Evolutionary conservation across 2,329 filamentous ascomycete species (phyloP).

Genomic region (Calycina herbarum): DNA sequence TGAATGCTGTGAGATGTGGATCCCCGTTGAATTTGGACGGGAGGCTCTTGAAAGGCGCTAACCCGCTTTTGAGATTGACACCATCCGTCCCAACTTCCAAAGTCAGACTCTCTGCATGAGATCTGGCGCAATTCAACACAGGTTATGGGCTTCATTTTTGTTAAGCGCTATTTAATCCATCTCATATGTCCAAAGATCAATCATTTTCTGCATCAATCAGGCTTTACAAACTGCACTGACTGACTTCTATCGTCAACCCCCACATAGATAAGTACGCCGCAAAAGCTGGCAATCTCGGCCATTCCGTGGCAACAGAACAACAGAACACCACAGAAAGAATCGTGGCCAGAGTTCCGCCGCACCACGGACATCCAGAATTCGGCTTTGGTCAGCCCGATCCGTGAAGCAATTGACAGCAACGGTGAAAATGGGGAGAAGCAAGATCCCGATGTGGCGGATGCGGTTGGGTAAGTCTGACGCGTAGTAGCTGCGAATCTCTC

Average conservation of each 20-base stretch:
- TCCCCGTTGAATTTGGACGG: background rate
- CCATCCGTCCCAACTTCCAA: background rate
- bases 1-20: slow-evolving; percentile 1
- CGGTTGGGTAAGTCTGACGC: no score
- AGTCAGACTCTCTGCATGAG: background rate
- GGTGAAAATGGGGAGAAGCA: background rate
- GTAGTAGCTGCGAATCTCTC: no score
- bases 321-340: background rate
- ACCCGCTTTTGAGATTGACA: background rate
- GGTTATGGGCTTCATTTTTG: background rate
- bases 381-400: background rate
- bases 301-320: background rate
- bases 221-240: background rate
- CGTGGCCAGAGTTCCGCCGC: no score
- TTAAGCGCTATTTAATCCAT: background rate
- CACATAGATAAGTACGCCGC: slow-evolving; percentile 7
- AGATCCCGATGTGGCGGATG: background rate
- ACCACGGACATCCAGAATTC: background rate
- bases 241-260: background rate
- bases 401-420: background rate
- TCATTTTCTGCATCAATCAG: background rate
- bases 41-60: background rate
- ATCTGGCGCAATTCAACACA: background rate
- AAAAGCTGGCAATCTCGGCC: slow-evolving; percentile 2
- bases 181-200: background rate